Evolutionary conservation across 805 yeast genomes (phyloP).

Genomic region (Candida chilensis): DNA sequence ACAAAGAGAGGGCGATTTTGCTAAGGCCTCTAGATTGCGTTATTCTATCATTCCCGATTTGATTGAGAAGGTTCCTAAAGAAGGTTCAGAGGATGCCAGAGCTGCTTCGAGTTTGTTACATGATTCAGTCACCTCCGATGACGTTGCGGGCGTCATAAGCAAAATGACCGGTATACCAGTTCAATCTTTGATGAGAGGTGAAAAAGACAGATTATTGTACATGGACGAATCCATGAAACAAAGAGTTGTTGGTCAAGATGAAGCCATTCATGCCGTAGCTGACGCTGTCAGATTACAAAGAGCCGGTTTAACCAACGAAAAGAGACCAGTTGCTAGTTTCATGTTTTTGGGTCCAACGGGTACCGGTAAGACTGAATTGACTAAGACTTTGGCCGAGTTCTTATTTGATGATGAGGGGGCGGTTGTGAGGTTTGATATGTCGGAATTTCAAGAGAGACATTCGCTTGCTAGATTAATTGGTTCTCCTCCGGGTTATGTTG

Average conservation of each 20-base stretch:
- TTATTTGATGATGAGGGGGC: conserved; percentile 83
- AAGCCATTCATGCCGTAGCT: conserved; percentile 81
- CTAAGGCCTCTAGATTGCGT: conserved; percentile 80
- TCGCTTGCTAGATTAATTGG: conserved; percentile 87
- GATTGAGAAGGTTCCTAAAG: conserved; percentile 48
- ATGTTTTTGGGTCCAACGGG: conserved; percentile 98
- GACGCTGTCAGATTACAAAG: conserved; percentile 95
- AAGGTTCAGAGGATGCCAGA: conserved; percentile 27
- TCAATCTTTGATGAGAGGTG: conserved; percentile 85
- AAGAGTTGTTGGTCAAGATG: conserved; percentile 92
- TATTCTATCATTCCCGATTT: conserved; percentile 80
- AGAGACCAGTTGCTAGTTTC: conserved; percentile 93
- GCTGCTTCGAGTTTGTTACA: conserved; percentile 43
- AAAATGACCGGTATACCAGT: conserved; percentile 96
- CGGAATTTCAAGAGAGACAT: conserved; percentile 95
- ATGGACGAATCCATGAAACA: conserved; percentile 77
- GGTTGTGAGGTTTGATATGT: conserved; percentile 92
- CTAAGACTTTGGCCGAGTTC: conserved; percentile 88
- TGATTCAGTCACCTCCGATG: conserved; percentile 91
- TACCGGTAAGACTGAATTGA: conserved; percentile 95
- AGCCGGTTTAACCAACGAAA: conserved; percentile 92
- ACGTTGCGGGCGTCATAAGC: conserved; percentile 85
- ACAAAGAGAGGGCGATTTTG: conserved; percentile 82
- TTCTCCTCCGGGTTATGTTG: conserved; percentile 97
- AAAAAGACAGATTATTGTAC: conserved; percentile 77